These are phyloP conservation scores for Flueggea neowawraea DNA, from an alignment of 441 rosid genomes.

Conservation along the genomic window DNA sequence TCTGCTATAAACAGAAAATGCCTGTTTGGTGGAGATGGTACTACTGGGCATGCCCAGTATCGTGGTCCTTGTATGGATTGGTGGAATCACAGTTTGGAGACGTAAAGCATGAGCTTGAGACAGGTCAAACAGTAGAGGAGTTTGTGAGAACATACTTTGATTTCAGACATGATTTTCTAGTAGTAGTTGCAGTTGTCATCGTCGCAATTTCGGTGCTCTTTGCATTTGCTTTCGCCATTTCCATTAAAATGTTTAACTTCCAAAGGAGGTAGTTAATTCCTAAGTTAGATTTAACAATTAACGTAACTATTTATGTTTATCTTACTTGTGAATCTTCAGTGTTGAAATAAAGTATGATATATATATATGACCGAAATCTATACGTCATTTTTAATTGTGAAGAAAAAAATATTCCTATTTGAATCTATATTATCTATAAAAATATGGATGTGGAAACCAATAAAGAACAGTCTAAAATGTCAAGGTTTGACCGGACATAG, in stretches of 20 bases:
- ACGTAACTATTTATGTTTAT: no score
- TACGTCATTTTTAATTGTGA: no score
- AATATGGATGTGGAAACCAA: no score
- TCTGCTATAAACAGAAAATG: conserved; percentile 28
- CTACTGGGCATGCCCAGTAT: conserved; percentile 48
- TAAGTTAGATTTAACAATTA: no score
- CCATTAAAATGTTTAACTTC: conserved; percentile 40
- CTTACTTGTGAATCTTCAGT: no score
- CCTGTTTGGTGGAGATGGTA: conserved; percentile 78
- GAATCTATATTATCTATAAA: no score
- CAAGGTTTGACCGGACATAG: no score
- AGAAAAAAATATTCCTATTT: no score
- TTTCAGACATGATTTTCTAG: conserved; percentile 36
- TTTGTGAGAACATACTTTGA: conserved; percentile 26
- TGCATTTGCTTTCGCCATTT: conserved; percentile 32
- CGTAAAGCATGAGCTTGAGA: conserved; percentile 8
- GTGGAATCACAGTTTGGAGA: conserved; percentile 49
- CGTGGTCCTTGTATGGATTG: conserved; percentile 61
- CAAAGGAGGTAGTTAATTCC: conserved; percentile 26
- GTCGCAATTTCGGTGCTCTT: conserved; percentile 34
- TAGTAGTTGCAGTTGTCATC: conserved; percentile 34
- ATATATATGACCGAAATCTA: no score
- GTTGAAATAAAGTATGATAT: no score
- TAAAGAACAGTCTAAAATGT: no score
- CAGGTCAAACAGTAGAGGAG: conserved; percentile 18